Conservation (phyloP, 495 filamentous ascomycete species). For the Aspergillus homomorphus region DNA sequence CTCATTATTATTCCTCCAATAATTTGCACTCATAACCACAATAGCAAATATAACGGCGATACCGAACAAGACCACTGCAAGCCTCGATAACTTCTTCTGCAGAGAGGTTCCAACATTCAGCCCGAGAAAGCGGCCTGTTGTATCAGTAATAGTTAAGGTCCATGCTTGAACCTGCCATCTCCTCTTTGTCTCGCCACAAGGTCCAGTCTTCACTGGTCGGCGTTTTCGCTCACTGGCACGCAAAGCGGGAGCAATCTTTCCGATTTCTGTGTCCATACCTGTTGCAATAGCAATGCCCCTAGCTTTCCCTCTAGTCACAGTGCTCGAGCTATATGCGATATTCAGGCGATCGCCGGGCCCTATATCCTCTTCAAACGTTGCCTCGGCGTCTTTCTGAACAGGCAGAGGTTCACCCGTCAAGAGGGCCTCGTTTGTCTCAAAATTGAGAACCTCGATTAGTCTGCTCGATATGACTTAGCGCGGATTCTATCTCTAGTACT, state of each 20-base stretch:
- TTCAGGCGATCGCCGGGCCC: conserved; percentile 69
- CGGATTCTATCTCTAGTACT: no score
- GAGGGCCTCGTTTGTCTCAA: conserved; percentile 70
- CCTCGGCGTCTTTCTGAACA: conserved; percentile 58
- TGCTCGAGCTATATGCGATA: conserved; percentile 68
- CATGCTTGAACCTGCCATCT: no score
- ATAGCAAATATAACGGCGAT: conserved; percentile 67
- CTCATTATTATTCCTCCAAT: conserved; percentile 56
- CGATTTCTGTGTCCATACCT: conserved; percentile 71
- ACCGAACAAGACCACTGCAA: conserved; percentile 65
- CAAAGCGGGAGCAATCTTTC: no score
- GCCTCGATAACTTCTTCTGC: conserved; percentile 65
- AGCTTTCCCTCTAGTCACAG: conserved; percentile 68
- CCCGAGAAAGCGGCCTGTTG: conserved; percentile 68
- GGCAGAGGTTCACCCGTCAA: conserved; percentile 74
- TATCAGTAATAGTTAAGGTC: no score
- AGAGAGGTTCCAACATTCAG: conserved; percentile 68
- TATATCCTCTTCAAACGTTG: conserved; percentile 44
- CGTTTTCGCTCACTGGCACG: no score
- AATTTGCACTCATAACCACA: conserved; percentile 61
- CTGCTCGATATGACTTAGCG: no score
- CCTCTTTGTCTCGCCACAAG: no score
- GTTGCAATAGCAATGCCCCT: conserved; percentile 66
- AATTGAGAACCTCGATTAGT: conserved; percentile 65
- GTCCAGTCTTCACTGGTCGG: no score